These are phyloP conservation scores for Claviceps monticola DNA, from an alignment of 2,329 filamentous ascomycete species.

Conservation along the genomic window DNA sequence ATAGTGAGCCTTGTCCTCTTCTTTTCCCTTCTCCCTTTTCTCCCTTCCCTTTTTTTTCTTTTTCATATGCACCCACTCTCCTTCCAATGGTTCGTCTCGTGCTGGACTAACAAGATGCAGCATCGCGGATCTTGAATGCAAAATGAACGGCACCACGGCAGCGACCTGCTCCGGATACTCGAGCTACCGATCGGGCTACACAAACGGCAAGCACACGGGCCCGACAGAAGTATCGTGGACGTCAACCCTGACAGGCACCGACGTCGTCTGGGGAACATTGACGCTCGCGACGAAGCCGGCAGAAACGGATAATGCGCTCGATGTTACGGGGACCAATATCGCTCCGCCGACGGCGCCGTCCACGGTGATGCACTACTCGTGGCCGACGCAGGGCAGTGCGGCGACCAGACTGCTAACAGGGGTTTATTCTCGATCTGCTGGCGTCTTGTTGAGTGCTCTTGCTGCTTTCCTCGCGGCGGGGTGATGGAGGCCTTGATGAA, in stretches of 20 bases:
- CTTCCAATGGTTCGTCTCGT: not conserved
- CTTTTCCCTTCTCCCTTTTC: not conserved
- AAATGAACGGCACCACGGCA: conserved; percentile 25
- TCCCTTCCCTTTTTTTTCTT: not conserved
- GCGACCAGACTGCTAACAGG: not conserved
- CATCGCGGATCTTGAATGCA: conserved; percentile 30
- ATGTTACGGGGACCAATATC: conserved; percentile 11
- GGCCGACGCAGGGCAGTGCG: conserved; percentile 2
- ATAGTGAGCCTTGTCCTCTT: conserved; percentile 19
- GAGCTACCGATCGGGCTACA: conserved; percentile 26
- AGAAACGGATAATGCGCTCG: conserved; percentile 15
- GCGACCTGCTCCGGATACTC: conserved; percentile 36
- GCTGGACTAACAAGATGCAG: conserved; percentile 13
- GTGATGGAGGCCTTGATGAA: not conserved
- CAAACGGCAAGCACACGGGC: conserved; percentile 24
- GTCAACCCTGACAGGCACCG: conserved; percentile 26
- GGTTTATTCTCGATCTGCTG: not conserved
- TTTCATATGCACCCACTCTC: not conserved
- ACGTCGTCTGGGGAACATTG: conserved; percentile 30
- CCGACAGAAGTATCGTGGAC: conserved; percentile 32
- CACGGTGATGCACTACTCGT: conserved; percentile 4
- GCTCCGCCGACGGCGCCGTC: conserved; percentile 7
- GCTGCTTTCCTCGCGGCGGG: not conserved
- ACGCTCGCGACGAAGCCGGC: conserved; percentile 27
- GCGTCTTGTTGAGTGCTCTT: not conserved